Base-by-base conservation (phyloP, 495 filamentous ascomycete species). In the Talaromyces trachyspermus region DNA sequence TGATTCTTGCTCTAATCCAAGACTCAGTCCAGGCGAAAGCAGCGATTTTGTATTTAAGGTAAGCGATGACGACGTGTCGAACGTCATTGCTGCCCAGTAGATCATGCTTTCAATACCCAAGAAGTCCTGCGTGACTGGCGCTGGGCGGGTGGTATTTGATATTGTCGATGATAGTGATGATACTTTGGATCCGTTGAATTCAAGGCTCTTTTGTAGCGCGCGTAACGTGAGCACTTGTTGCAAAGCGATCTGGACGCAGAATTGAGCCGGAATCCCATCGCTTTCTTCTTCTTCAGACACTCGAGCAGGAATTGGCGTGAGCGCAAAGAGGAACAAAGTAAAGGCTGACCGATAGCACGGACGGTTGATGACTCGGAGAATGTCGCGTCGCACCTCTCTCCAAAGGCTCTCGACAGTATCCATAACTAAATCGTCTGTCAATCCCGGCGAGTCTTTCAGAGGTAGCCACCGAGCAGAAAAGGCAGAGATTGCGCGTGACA, bases 181-280 rank as follows among this genome's bases (percentile, higher is more conserved):
- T 8, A 55, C 53, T 39, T 55, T 55, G 4, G 53, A 55, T 11
- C 53, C 53, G 22, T 55, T 55, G 39, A 55, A 55, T 39, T 55
- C 53, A 1, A 55, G 39, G 15, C 53, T 55, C 24, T 49, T 38
- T 42, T 55, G 53, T 3, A 46, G 53, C 10, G 53, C 53, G 2
- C 53, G 49, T 6, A 55, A 37, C 12, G 27, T 51, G 19, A 45
- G 53, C 6, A 55, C 53, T 44, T 55, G 53, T 18, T 55, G 53
- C 33, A 55, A 49, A 17, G 53, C 53, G 9, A 49, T 43, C n/a
- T 55, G 53, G 14, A 55, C 53, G 14, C 53, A 55, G 19, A 52
- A 25, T 17, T 55, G 53, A 5, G 53, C 53, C 3, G 53, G 53
- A 4, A 55, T 32, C 10, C 53, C 49, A 5, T 51, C 38, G 22